phyloP scores from a whole-genome alignment of 257 asterid species.

The Solanum arcanum region DNA sequence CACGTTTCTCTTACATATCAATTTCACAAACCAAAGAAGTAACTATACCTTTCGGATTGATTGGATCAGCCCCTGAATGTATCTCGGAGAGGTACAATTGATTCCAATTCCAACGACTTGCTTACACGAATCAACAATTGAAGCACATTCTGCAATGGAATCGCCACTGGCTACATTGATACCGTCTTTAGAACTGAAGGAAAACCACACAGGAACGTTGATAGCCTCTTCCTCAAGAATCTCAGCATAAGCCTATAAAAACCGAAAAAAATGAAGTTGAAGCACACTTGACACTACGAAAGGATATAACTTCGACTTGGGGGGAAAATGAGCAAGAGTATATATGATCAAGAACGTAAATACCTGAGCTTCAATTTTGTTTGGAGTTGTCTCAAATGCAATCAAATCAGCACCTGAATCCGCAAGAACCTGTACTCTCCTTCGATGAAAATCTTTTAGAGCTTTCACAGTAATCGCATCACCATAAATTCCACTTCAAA shows the following conservation, averaged over 20 bases:
- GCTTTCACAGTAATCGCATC: conserved; percentile 29
- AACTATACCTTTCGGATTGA: conserved; percentile 35
- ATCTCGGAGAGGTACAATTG: conserved; percentile 83
- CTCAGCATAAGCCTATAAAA: conserved; percentile 53
- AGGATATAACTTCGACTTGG: neutral
- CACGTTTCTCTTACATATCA: neutral
- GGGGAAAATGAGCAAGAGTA: neutral
- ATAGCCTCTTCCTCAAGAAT: conserved; percentile 55
- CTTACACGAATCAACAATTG: conserved; percentile 43
- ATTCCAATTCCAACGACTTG: conserved; percentile 55
- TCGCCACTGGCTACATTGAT: conserved; percentile 54
- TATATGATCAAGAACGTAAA: neutral
- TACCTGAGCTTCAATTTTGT: conserved; percentile 73
- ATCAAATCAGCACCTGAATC: conserved; percentile 65
- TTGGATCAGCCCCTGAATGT: conserved; percentile 47
- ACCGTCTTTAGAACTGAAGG: conserved; percentile 63
- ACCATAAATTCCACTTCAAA: conserved; percentile 65
- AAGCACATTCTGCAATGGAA: conserved; percentile 47
- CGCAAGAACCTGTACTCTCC: conserved; percentile 74
- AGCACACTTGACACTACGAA: neutral
- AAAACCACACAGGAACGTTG: conserved; percentile 59
- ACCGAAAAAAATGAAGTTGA: neutral
- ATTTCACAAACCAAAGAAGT: neutral
- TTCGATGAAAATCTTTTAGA: conserved; percentile 73
- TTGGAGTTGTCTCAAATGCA: conserved; percentile 88